phyloP scores from a whole-genome alignment of 75 land plant genomes.

The Ceratopteris richardii region DNA sequence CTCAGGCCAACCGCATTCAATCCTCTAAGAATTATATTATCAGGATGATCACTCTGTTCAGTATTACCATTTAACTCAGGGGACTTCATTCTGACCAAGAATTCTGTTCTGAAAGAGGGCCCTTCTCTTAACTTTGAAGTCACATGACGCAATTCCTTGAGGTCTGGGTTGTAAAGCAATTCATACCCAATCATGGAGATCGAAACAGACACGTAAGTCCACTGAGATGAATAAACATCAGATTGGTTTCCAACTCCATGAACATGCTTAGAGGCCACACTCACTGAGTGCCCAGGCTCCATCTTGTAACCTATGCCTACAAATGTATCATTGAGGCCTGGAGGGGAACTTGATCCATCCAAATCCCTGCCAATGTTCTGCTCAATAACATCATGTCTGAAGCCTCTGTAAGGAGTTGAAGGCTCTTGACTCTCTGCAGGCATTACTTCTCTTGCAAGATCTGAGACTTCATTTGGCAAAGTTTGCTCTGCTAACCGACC shows the following conservation, averaged over 20 bases:
- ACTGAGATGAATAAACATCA: constrained; percentile 7
- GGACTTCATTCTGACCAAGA: constrained; percentile 60
- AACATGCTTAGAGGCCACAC: too few relatives aligned
- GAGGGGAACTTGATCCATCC: too few relatives aligned
- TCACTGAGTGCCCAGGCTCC: not conserved
- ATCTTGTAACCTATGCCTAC: too few relatives aligned
- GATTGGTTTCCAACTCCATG: not conserved
- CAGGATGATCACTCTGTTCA: constrained; percentile 11
- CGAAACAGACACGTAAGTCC: constrained; percentile 23
- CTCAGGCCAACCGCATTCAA: constrained; percentile 74
- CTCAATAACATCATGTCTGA: too few relatives aligned
- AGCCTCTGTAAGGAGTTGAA: too few relatives aligned
- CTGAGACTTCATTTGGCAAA: too few relatives aligned
- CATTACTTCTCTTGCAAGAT: too few relatives aligned
- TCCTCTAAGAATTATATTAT: constrained; percentile 42
- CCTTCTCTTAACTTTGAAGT: constrained; percentile 71
- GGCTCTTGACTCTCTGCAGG: too few relatives aligned
- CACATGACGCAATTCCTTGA: constrained; percentile 76
- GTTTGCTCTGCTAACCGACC: too few relatives aligned
- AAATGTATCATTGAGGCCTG: too few relatives aligned
- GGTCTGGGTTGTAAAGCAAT: constrained; percentile 64
- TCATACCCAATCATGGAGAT: constrained; percentile 74
- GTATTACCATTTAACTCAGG: constrained; percentile 32
- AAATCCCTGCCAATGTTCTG: too few relatives aligned
- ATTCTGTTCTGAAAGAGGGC: constrained; percentile 46